These are phyloP conservation scores for Cynara cardunculus DNA, from an alignment of 129 eudicot species.

Conservation along the genomic window DNA sequence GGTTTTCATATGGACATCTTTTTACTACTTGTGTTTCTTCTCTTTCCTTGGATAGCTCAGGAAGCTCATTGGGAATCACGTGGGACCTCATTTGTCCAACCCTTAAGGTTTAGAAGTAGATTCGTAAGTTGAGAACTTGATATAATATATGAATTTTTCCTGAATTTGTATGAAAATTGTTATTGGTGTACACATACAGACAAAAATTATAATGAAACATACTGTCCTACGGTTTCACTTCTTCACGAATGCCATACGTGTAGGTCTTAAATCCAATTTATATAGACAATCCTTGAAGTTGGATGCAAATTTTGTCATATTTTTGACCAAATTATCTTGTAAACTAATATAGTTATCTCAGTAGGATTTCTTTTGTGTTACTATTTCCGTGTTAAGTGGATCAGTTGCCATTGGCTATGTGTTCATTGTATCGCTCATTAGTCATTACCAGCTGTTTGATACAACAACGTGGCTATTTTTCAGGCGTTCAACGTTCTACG, in stretches of 20 bases:
- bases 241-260: too few relatives aligned
- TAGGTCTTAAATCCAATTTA: background rate
- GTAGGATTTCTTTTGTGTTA: background rate
- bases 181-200: too few relatives aligned
- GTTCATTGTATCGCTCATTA: background rate
- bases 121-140: too few relatives aligned
- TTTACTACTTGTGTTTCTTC: too few relatives aligned
- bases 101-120: too few relatives aligned
- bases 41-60: too few relatives aligned
- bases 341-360: background rate
- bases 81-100: too few relatives aligned
- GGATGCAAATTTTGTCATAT: background rate
- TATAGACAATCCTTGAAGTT: background rate
- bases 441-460: background rate
- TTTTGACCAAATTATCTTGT: background rate
- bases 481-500: conserved; percentile 89
- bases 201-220: too few relatives aligned
- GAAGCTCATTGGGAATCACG: too few relatives aligned
- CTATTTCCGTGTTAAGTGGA: background rate
- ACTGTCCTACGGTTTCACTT: background rate
- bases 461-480: conserved; percentile 27
- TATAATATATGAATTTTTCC: too few relatives aligned
- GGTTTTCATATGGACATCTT: background rate
- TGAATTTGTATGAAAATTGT: too few relatives aligned
- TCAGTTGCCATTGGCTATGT: background rate